These are phyloP conservation scores for Metschnikowia anglica DNA, from an alignment of 805 yeast genomes.

Conservation along the genomic window DNA sequence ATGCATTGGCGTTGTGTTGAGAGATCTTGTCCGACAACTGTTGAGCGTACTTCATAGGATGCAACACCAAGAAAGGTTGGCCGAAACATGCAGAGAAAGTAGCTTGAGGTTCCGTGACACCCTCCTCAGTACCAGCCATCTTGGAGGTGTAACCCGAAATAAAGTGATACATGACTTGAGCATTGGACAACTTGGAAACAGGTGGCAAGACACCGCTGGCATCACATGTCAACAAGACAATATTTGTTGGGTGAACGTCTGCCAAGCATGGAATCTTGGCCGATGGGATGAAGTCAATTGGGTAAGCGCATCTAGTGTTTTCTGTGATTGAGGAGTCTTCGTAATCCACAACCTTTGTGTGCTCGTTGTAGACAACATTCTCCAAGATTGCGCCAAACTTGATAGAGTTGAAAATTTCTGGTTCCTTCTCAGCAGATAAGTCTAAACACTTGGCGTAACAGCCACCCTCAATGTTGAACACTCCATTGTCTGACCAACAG, in stretches of 20 bases:
- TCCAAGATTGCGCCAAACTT: slow-evolving; percentile 93
- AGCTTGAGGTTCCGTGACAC: slow-evolving; percentile 97
- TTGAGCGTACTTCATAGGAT: slow-evolving; percentile 97
- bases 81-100: slow-evolving; percentile 98
- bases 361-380: slow-evolving; percentile 83
- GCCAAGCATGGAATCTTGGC: slow-evolving; percentile 95
- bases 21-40: slow-evolving; percentile 92
- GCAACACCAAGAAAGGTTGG: slow-evolving; percentile 96
- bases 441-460: slow-evolving; percentile 98
- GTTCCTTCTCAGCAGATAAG: slow-evolving; percentile 87
- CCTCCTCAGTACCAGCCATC: slow-evolving; percentile 99
- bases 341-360: slow-evolving; percentile 82
- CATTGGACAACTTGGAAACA: slow-evolving; percentile 86
- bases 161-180: slow-evolving; percentile 98
- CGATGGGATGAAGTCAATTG: slow-evolving; percentile 93
- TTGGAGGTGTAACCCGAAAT: slow-evolving; percentile 98
- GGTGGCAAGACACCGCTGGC: slow-evolving; percentile 98
- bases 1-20: slow-evolving; percentile 85
- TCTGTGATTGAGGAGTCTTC: slow-evolving; percentile 81
- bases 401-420: slow-evolving; percentile 94
- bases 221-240: slow-evolving; percentile 90
- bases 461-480: slow-evolving; percentile 98
- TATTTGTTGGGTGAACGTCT: slow-evolving; percentile 86
- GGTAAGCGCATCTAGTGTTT: slow-evolving; percentile 98
- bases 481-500: slow-evolving; percentile 98